Conservation (phyloP, 257 asterid genomes). For the Thymus quinquecostatus region DNA sequence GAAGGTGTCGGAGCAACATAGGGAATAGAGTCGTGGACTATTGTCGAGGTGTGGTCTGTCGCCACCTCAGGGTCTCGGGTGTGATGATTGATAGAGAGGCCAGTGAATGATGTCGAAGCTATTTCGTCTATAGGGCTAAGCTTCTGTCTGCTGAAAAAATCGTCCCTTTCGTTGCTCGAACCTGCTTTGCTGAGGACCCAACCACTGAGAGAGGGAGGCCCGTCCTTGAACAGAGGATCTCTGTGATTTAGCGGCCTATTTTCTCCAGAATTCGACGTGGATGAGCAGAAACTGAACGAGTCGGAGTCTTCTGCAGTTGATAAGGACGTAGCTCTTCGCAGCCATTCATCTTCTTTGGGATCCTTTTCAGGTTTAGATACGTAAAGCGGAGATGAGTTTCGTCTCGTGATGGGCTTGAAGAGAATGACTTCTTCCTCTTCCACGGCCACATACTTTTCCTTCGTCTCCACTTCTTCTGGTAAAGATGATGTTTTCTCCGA, state of each 20-base stretch:
- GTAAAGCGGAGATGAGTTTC: slow-evolving; percentile 70
- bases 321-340: slow-evolving; percentile 70
- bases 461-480: slow-evolving; percentile 25
- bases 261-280: slow-evolving; percentile 32
- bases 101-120: slow-evolving; percentile 47
- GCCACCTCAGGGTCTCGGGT: slow-evolving; percentile 32
- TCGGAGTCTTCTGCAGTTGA: slow-evolving; percentile 44
- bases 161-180: slow-evolving; percentile 40
- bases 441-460: slow-evolving; percentile 22
- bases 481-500: slow-evolving; percentile 7
- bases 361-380: slow-evolving; percentile 39
- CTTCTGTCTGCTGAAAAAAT: slow-evolving; percentile 38
- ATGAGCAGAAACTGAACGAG: slow-evolving; percentile 49
- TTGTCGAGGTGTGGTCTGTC: slow-evolving; percentile 38
- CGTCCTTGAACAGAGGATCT: slow-evolving; percentile 50
- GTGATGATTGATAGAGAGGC: slow-evolving; percentile 46
- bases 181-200: slow-evolving; percentile 64
- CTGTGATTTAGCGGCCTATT: slow-evolving; percentile 30
- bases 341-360: slow-evolving; percentile 50
- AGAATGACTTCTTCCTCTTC: slow-evolving; percentile 82
- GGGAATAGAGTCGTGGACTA: slow-evolving; percentile 38
- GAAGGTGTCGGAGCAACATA: slow-evolving; percentile 76
- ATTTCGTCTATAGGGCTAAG: slow-evolving; percentile 70
- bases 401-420: slow-evolving; percentile 82
- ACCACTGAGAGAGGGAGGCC: slow-evolving; percentile 86